Percentiles rank a stretch among this genome's conserved stretches.
Conservation (phyloP, 805 yeast genomes). For the Nakazawaea wickerhamii region DNA sequence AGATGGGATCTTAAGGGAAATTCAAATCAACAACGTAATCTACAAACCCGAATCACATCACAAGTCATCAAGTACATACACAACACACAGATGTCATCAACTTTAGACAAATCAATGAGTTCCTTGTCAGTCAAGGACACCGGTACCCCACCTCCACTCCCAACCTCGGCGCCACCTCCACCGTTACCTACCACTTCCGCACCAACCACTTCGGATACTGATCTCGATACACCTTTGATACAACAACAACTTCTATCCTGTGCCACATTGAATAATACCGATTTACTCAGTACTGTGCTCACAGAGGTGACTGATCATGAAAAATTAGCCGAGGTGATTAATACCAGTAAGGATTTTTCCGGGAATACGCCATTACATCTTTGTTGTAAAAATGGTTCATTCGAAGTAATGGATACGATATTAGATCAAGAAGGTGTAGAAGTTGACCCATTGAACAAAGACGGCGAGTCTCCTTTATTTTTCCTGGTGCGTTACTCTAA, state of each 20-base stretch:
- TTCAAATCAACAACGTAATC: not conserved
- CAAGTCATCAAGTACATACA: too few relatives aligned
- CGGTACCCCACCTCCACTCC: slow-evolving; percentile 4
- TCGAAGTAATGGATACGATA: slow-evolving; percentile 76
- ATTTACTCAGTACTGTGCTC: slow-evolving; percentile 45
- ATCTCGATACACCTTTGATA: slow-evolving; percentile 63
- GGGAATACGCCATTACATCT: slow-evolving; percentile 81
- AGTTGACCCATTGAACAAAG: slow-evolving; percentile 72
- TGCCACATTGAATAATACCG: slow-evolving; percentile 82
- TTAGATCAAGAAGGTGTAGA: slow-evolving; percentile 89
- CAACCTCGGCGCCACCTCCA: slow-evolving; percentile 5
- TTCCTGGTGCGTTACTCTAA: slow-evolving; percentile 71
- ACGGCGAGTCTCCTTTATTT: slow-evolving; percentile 89
- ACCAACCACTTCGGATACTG: not conserved
- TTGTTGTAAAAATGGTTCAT: slow-evolving; percentile 75
- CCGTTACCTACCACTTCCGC: slow-evolving; percentile 2
- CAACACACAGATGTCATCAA: too few relatives aligned
- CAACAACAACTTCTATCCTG: slow-evolving; percentile 81
- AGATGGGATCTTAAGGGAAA: not conserved
- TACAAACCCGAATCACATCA: too few relatives aligned
- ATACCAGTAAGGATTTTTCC: slow-evolving; percentile 66
- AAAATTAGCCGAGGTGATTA: slow-evolving; percentile 47
- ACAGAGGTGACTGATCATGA: slow-evolving; percentile 32
- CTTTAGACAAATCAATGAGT: slow-evolving; percentile 6
- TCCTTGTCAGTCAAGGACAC: not conserved